Conservation (phyloP, 352 stramenopile genomes). For the Elongisporangium anandrum region DNA sequence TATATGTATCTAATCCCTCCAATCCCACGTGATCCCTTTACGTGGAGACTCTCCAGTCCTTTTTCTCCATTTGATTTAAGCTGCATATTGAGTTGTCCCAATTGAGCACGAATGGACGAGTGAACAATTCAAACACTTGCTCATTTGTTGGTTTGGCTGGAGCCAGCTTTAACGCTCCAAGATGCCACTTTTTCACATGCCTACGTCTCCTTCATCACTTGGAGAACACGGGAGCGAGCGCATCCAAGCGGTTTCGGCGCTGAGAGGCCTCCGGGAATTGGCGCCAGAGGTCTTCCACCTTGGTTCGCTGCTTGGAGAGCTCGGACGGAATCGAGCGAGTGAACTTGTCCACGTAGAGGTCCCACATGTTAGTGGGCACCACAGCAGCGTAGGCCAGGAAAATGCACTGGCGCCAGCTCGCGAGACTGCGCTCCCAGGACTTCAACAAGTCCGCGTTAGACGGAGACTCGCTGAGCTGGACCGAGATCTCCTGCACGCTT, state of each 20-base stretch:
- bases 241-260: conserved; percentile 56
- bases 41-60: no score
- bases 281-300: conserved; percentile 40
- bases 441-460: conserved; percentile 23
- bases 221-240: conserved; percentile 25
- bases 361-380: conserved; percentile 59
- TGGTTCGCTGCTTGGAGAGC: conserved; percentile 22
- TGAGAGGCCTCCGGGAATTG: conserved; percentile 44
- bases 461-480: conserved; percentile 30
- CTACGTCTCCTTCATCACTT: background rate
- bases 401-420: conserved; percentile 57
- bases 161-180: background rate
- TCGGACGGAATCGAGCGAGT: conserved; percentile 41
- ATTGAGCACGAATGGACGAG: no score
- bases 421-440: conserved; percentile 50
- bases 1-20: background rate
- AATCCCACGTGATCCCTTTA: no score
- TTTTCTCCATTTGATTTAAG: no score
- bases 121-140: background rate
- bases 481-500: conserved; percentile 57
- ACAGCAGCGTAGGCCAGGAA: conserved; percentile 66
- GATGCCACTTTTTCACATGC: background rate
- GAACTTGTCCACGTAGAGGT: conserved; percentile 59
- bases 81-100: no score
- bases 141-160: background rate